Conservation (phyloP, 371 early-diverging fungal species). For the Apophysomyces elegans region DNA sequence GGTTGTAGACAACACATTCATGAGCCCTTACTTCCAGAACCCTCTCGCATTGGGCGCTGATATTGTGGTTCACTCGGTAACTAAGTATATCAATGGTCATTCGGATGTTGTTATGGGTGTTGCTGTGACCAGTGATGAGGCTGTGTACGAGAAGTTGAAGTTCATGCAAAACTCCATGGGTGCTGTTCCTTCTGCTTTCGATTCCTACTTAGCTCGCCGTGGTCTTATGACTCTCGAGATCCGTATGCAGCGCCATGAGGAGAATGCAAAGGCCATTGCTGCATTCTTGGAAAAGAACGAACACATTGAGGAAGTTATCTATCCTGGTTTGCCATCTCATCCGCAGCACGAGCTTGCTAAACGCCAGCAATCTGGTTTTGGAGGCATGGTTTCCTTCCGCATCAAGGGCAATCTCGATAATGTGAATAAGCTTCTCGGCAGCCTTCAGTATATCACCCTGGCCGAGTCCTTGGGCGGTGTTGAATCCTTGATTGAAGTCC, state of each 20-base stretch:
- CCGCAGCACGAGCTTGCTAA: slow-evolving; percentile 83
- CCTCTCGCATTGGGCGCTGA: slow-evolving; percentile 94
- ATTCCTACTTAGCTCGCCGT: slow-evolving; percentile 94
- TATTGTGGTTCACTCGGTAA: slow-evolving; percentile 97
- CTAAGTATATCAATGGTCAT: slow-evolving; percentile 98
- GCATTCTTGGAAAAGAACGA: slow-evolving; percentile 64
- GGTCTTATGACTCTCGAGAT: slow-evolving; percentile 95
- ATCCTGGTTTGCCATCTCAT: slow-evolving; percentile 85
- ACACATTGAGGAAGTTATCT: slow-evolving; percentile 77
- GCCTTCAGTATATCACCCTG: slow-evolving; percentile 75
- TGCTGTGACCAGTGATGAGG: slow-evolving; percentile 80
- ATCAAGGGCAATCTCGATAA: slow-evolving; percentile 72
- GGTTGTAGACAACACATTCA: slow-evolving; percentile 99
- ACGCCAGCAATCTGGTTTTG: slow-evolving; percentile 79
- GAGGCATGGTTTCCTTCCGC: slow-evolving; percentile 90
- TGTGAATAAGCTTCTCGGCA: slow-evolving; percentile 72
- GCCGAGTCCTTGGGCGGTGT: slow-evolving; percentile 91
- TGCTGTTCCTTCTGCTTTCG: slow-evolving; percentile 96
- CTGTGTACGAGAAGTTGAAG: slow-evolving; percentile 72
- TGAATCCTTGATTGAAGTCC: slow-evolving; percentile 83
- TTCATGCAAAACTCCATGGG: slow-evolving; percentile 97
- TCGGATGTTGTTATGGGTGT: slow-evolving; percentile 98
- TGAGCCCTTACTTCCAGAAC: slow-evolving; percentile 96
- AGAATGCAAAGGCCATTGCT: slow-evolving; percentile 84
- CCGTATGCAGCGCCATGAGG: slow-evolving; percentile 92